phyloP scores from a whole-genome alignment of 2,329 filamentous ascomycete species.

The Cercospora beticola region DNA sequence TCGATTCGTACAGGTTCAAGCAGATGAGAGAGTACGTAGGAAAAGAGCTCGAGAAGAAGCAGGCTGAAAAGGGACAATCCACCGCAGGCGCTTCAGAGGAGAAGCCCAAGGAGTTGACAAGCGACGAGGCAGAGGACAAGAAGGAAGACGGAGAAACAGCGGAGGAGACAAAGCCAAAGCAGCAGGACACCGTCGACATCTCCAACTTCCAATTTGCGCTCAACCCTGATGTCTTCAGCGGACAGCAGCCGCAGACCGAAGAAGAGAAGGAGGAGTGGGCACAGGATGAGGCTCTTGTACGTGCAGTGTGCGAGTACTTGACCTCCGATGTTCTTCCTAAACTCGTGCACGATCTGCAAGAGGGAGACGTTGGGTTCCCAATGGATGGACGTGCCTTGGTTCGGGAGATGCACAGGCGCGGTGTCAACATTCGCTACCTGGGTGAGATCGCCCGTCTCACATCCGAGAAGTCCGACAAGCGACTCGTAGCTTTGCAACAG shows the following conservation, averaged over 20 bases:
- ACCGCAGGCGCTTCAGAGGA: slow-evolving; percentile 20
- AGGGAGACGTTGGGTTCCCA: slow-evolving; percentile 92
- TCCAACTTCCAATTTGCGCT: slow-evolving; percentile 83
- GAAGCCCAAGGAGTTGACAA: slow-evolving; percentile 32
- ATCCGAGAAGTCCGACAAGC: slow-evolving; percentile 57
- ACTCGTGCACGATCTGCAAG: slow-evolving; percentile 80
- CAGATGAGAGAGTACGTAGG: slow-evolving; percentile 90
- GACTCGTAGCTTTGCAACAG: slow-evolving; percentile 73
- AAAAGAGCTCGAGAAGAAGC: slow-evolving; percentile 68
- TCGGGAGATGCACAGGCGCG: slow-evolving; percentile 87
- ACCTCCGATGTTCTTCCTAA: slow-evolving; percentile 77
- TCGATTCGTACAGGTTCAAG: slow-evolving; percentile 78
- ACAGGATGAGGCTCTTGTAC: slow-evolving; percentile 84
- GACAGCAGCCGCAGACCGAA: slow-evolving; percentile 83
- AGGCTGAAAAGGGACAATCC: slow-evolving; percentile 35
- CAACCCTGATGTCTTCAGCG: slow-evolving; percentile 94
- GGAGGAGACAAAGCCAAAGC: slow-evolving; percentile 35
- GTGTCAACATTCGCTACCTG: slow-evolving; percentile 96
- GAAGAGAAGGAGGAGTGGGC: slow-evolving; percentile 82
- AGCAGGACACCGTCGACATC: slow-evolving; percentile 74
- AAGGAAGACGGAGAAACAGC: slow-evolving; percentile 20
- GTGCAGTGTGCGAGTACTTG: slow-evolving; percentile 77
- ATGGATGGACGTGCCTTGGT: slow-evolving; percentile 96
- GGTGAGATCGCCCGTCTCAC: slow-evolving; percentile 73
- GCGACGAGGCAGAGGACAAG: slow-evolving; percentile 33